Evolutionary conservation across 257 asterid species (phyloP).

Genomic region (Salvia hispanica): DNA sequence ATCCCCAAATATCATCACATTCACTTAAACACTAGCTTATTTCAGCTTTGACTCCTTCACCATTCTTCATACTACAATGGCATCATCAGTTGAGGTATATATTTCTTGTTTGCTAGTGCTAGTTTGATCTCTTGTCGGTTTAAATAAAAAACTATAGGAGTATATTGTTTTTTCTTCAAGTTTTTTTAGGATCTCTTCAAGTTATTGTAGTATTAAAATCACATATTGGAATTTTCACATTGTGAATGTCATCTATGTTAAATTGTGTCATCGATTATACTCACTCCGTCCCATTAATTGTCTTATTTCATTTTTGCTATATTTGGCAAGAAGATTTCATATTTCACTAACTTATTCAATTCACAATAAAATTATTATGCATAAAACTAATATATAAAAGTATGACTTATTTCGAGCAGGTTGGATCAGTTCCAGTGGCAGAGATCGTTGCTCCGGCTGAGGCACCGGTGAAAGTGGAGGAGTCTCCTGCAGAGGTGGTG

Average conservation of each 20-base stretch:
- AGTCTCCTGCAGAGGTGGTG: not conserved
- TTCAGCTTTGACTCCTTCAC: not conserved
- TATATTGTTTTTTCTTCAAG: not conserved
- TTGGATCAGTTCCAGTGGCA: constrained; percentile 39
- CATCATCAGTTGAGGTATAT: constrained; percentile 60
- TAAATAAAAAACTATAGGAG: not conserved
- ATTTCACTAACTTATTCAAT: no score
- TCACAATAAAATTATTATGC: no score
- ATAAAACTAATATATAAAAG: no score
- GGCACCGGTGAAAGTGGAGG: not conserved
- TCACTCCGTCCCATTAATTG: no score
- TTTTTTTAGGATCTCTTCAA: no score
- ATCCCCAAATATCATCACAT: constrained; percentile 42
- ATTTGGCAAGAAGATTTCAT: no score
- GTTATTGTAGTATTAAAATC: no score
- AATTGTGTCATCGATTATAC: no score
- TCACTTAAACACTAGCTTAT: constrained; percentile 24
- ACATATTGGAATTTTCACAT: no score
- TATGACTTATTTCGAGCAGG: constrained; percentile 45
- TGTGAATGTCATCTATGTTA: not conserved
- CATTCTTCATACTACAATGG: constrained; percentile 46
- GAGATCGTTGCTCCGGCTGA: not conserved
- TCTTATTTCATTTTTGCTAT: no score
- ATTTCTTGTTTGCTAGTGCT: no score
- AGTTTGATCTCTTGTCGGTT: not conserved